phyloP scores from a whole-genome alignment of 2,329 filamentous ascomycete species.

The Furcasterigmium furcatum region DNA sequence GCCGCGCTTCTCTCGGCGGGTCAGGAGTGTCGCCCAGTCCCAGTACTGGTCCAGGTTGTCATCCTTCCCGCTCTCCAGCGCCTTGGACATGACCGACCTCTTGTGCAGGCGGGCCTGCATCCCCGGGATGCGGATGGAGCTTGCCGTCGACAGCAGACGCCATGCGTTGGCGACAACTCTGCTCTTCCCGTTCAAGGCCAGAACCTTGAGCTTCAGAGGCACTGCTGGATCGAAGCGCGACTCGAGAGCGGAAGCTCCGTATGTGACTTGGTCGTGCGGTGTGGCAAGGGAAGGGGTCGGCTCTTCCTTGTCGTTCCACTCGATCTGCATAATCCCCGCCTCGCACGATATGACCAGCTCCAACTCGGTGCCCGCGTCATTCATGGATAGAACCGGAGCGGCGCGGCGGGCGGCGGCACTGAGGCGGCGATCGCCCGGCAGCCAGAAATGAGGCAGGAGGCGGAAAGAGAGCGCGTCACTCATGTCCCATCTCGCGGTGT shows the following conservation, averaged over 20 bases:
- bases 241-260: conserved; percentile 22
- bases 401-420: conserved; percentile 9
- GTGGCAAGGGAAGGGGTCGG: conserved; percentile 6
- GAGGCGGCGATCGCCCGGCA: conserved; percentile 53
- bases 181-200: conserved; percentile 38
- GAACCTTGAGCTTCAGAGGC: conserved; percentile 24
- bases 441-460: conserved; percentile 64
- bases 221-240: conserved; percentile 21
- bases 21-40: conserved; percentile 28
- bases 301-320: conserved; percentile 7
- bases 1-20: conserved; percentile 18
- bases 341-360: conserved; percentile 16
- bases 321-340: conserved; percentile 14
- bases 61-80: conserved; percentile 12
- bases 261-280: conserved; percentile 10
- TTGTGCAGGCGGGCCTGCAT: not conserved
- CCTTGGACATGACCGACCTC: conserved; percentile 5
- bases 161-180: conserved; percentile 1
- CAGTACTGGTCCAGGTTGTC: conserved; percentile 9
- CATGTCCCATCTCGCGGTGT: conserved; percentile 68
- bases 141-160: not conserved
- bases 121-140: not conserved
- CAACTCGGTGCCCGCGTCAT: not conserved
- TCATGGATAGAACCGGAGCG: conserved; percentile 1
- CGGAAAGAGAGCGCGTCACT: conserved; percentile 66